Evolutionary conservation across 305 asterid species (phyloP).

Genomic region (Lippia alba): DNA sequence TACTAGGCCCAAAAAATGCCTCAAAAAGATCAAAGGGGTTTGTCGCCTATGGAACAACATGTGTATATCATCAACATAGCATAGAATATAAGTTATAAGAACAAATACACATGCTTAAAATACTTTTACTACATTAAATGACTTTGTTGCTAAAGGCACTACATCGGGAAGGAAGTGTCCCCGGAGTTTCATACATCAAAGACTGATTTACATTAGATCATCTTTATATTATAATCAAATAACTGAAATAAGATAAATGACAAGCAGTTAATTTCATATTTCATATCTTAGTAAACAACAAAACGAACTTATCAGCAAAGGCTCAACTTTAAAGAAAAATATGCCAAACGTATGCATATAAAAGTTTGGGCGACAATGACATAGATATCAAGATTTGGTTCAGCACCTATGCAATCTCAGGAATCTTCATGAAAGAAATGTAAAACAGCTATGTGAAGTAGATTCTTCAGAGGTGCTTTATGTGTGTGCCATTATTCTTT

Average conservation of each 20-base stretch:
- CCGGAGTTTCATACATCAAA: constrained; percentile 2
- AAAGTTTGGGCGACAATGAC: constrained; percentile 9
- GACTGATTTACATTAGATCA: constrained; percentile 7
- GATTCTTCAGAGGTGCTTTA: constrained; percentile 13
- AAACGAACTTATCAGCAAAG: background rate
- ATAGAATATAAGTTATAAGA: constrained; percentile 1
- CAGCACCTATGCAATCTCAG: constrained; percentile 14
- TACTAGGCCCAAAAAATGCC: constrained; percentile 94
- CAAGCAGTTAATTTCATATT: constrained; percentile 6
- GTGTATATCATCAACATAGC: constrained; percentile 32
- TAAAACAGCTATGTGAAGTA: constrained; percentile 11
- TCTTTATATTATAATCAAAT: constrained; percentile 10
- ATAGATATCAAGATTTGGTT: constrained; percentile 8
- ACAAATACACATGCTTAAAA: constrained; percentile 28
- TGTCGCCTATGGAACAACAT: constrained; percentile 57
- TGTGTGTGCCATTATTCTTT: constrained; percentile 9
- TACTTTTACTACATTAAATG: constrained; percentile 19
- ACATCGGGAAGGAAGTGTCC: constrained; percentile 6
- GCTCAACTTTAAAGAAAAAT: background rate
- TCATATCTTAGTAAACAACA: background rate
- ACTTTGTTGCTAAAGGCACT: constrained; percentile 22
- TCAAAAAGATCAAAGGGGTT: constrained; percentile 99
- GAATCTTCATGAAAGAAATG: constrained; percentile 6
- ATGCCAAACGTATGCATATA: background rate
- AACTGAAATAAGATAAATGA: constrained; percentile 16